These are phyloP conservation scores for Teunomyces stri DNA, from an alignment of 805 yeast species.

Conservation along the genomic window DNA sequence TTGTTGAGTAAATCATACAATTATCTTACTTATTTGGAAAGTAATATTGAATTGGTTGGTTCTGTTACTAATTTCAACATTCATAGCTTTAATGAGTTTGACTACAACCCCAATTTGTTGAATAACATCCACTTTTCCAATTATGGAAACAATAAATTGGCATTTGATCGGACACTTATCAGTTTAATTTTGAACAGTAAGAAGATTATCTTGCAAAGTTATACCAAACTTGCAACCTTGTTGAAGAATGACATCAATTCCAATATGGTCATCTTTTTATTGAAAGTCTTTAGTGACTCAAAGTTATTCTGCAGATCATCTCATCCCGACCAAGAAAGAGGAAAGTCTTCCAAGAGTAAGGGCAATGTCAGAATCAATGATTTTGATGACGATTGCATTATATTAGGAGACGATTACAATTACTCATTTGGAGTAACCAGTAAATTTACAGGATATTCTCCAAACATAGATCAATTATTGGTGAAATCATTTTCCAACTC, in stretches of 20 bases:
- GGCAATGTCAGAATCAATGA: slow-evolving; percentile 17
- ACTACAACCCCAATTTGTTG: slow-evolving; percentile 26
- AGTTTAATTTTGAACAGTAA: slow-evolving; percentile 37
- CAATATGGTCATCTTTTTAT: slow-evolving; percentile 38
- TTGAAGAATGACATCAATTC: slow-evolving; percentile 41
- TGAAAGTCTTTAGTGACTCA: slow-evolving; percentile 37
- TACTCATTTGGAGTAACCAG: slow-evolving; percentile 55
- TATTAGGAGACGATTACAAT: slow-evolving; percentile 49
- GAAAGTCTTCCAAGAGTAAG: slow-evolving; percentile 20
- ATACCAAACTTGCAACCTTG: slow-evolving; percentile 28
- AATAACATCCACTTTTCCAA: slow-evolving; percentile 31
- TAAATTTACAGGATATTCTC: slow-evolving; percentile 30
- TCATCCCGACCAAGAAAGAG: slow-evolving; percentile 11
- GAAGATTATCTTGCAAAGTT: slow-evolving; percentile 36
- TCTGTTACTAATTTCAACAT: slow-evolving; percentile 31
- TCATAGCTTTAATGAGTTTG: slow-evolving; percentile 25
- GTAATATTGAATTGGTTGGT: slow-evolving; percentile 31
- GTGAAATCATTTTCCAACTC: slow-evolving; percentile 15
- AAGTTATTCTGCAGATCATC: slow-evolving; percentile 22
- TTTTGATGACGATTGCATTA: slow-evolving; percentile 17
- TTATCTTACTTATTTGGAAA: slow-evolving; percentile 39
- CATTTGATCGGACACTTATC: slow-evolving; percentile 25
- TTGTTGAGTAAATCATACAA: slow-evolving; percentile 41
- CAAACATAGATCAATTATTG: slow-evolving; percentile 35
- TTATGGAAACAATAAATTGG: slow-evolving; percentile 17